Evolutionary conservation across 345 rosid species (phyloP), one percentile per base, ranked within the genome.

Genomic region (Triadica sebifera): DNA sequence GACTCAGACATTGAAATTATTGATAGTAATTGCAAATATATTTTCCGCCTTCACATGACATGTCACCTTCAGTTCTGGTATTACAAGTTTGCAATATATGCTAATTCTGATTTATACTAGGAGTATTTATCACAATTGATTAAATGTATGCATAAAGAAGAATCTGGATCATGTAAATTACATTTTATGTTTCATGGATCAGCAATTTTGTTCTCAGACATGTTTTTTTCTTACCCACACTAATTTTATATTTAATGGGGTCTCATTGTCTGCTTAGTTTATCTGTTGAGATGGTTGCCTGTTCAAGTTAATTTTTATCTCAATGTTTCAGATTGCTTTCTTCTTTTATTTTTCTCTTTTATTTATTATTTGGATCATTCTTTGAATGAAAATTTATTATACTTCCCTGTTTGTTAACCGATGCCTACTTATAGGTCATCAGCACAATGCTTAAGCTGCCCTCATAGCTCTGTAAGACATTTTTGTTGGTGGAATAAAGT

Each of bases 401-500:
- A 49, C 68, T 38, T 73, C 19, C 34, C 12, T 70, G 29, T 50
- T 47, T 74, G 46, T 43, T 65, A 19, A 38, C 43, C 34, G 16
- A 53, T 66, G 29, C 59, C 15, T n/a, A 29, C 47, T 69, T 84
- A 59, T 86, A 92, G 98, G 80, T 72, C 89, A 22, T 82, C 87
- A 72, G 47, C 74, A 65, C 81, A 66, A 50, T 95, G 99, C 70
- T 68, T 84, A 2, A 86, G 78, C 81, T 95, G 99, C 74, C 85
- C 91, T 64, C 99, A 95, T 82, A 90, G 77, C 74, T 75, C 91
- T 16, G 93, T 90, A 69, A 89, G 98, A 78, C 99, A 95, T 81
- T 95, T 95, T 74, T 95, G 99, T 83, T 95, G 99, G 99, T 95
- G 99, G 99, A 95, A 95, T 82, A 91, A 86, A 85, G 99, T 95